Evolutionary conservation across 2,329 filamentous ascomycete genomes (phyloP), one percentile per base, ranked within the genome.

Genomic region (Orbilia quercus): DNA sequence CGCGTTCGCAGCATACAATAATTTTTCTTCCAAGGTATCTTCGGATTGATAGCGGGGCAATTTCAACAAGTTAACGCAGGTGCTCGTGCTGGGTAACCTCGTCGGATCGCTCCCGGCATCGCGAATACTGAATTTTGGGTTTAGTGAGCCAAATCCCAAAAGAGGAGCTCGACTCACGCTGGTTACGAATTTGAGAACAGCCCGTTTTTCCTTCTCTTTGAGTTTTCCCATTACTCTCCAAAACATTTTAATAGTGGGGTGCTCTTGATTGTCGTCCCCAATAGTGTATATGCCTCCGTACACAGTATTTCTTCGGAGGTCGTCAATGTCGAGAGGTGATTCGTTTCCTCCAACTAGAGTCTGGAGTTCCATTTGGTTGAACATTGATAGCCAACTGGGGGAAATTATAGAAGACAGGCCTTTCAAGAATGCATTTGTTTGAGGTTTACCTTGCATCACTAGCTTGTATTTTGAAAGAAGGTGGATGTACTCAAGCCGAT

Each of bases 341-440:
- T 96, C 92, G 38, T 77, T 76, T 45, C 95, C 95, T 59, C 92
- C 91, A 14, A 99, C 90, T 4, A 99, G 88, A 0, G 91, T 95
- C 81, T 98, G 95, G 2, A 99, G 85, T 80, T 99, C 95, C 1
- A 88, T 88, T 80, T 97, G 94, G 80, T 99, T 99, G 84, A 99
- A 99, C 95, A 99, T 98, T 78, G 90, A 92, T 2, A 99, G 85
- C 95, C 95, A 99, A 2, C 88, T 87, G 0, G 94, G 93, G 69
- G 93, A 90, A 76, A 99, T 95, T 79, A 99, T 96, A 75, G 89
- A 85, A 20, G 90, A 88, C 0, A 99, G 87, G 0, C 95, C 95
- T 64, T 88, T 88, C 6, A 99, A 85, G 80, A 99, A 99, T 0
- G 92, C 92, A 20, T 88, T 85, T 0, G 93, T 97, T 79, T 97